Evolutionary conservation across 768 basidiomycete genomes (phyloP).

Genomic region (Tephrocybe rancida): DNA sequence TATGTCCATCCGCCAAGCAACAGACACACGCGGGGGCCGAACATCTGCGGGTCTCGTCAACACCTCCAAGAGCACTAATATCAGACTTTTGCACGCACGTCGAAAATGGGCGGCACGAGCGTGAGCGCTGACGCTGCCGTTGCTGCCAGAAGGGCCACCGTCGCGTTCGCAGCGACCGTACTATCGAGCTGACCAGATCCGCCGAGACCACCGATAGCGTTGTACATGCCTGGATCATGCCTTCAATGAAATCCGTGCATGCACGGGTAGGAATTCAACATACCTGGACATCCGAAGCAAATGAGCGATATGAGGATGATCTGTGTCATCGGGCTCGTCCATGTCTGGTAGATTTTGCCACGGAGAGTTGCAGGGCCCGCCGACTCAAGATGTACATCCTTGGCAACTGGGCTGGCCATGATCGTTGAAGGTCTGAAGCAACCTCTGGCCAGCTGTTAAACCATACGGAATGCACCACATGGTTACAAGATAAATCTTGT

Average conservation of each 20-base stretch:
- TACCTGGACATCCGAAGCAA: conserved; percentile 31
- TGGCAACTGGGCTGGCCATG: background rate
- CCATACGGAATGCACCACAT: conserved; percentile 1
- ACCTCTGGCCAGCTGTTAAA: background rate
- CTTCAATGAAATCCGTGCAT: background rate
- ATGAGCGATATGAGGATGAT: conserved; percentile 28
- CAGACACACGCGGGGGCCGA: conserved; percentile 27
- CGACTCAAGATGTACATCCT: conserved; percentile 7
- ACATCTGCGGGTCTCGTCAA: conserved; percentile 18
- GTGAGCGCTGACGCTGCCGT: conserved; percentile 30
- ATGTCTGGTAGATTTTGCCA: conserved; percentile 17
- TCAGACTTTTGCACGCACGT: conserved; percentile 19
- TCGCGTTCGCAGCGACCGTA: conserved; percentile 31
- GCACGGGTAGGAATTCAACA: background rate
- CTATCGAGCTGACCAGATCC: conserved; percentile 31
- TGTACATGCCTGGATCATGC: conserved; percentile 28
- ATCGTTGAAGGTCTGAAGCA: background rate
- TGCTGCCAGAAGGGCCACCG: conserved; percentile 27
- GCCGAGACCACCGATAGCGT: conserved; percentile 28
- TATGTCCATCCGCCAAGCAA: conserved; percentile 30
- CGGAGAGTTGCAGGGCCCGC: background rate
- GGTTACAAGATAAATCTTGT: background rate
- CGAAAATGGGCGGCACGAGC: conserved; percentile 28
- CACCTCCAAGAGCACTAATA: background rate
- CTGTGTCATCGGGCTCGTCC: conserved; percentile 27